These are phyloP conservation scores for Hanseniaspora lindneri DNA, from an alignment of 805 yeast species.

Conservation along the genomic window DNA sequence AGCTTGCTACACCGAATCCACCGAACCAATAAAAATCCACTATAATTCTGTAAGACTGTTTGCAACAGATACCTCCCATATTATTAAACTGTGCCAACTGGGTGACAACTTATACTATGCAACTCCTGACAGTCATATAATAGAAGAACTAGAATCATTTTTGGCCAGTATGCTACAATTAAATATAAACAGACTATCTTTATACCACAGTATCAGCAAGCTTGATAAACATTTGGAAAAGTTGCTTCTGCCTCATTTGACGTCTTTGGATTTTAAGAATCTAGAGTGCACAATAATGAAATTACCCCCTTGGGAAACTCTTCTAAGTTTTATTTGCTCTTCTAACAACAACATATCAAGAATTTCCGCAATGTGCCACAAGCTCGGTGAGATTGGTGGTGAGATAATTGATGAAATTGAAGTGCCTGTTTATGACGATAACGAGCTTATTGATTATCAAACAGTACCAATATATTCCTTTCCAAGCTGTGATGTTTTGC, in stretches of 20 bases:
- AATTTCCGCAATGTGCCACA: conserved; percentile 84
- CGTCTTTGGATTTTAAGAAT: not conserved
- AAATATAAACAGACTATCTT: not conserved
- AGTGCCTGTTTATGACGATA: conserved; percentile 1
- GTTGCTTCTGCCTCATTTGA: not conserved
- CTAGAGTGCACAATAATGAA: conserved; percentile 47
- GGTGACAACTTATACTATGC: not conserved
- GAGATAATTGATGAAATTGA: conserved; percentile 30
- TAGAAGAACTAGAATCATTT: not conserved
- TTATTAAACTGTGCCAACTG: conserved; percentile 5
- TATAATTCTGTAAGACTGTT: not conserved
- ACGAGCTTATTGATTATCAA: conserved; percentile 28
- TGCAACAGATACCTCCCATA: not conserved
- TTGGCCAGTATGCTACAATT: conserved; percentile 8
- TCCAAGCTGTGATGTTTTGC: conserved; percentile 52
- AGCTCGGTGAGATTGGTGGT: conserved; percentile 62
- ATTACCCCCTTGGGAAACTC: conserved; percentile 96
- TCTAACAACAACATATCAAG: conserved; percentile 92
- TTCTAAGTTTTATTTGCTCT: conserved; percentile 82
- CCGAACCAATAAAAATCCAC: conserved; percentile 3
- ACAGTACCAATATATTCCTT: conserved; percentile 46
- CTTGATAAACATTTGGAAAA: conserved; percentile 3
- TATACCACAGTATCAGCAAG: conserved; percentile 3
- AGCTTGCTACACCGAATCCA: not conserved
- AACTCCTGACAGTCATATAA: not conserved